phyloP scores from a whole-genome alignment of 176 grass and related monocot genomes.

The Aegilops tauschii region DNA sequence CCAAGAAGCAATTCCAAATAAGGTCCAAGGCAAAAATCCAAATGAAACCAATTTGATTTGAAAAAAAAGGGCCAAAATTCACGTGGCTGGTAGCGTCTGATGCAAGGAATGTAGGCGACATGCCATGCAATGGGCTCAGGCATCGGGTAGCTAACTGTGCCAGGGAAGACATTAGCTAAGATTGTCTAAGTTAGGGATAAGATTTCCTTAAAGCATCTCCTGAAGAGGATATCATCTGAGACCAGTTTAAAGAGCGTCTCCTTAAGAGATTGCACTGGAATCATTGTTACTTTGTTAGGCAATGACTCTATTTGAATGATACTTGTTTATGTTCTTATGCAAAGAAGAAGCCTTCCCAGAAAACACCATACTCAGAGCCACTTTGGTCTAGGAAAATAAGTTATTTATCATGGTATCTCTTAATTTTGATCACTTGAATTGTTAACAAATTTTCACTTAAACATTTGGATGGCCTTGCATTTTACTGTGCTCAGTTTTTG shows the following conservation, averaged over 20 bases:
- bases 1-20: too few species aligned
- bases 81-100: neutral
- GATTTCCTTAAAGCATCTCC: neutral
- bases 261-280: neutral
- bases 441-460: neutral
- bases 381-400: neutral
- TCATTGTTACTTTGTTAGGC: neutral
- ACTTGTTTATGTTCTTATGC: neutral
- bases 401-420: neutral
- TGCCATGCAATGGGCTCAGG: neutral
- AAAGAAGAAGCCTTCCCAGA: neutral
- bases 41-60: too few species aligned
- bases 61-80: too few species aligned
- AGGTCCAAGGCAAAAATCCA: too few species aligned
- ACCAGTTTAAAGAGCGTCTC: neutral
- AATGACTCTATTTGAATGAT: neutral
- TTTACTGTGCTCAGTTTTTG: neutral
- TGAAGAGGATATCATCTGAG: neutral
- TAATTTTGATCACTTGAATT: neutral
- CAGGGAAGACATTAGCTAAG: neutral
- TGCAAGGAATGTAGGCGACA: neutral
- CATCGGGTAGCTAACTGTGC: neutral
- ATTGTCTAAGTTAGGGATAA: neutral
- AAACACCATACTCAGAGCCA: neutral
- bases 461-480: neutral